Evolutionary conservation across 139 green algal species (phyloP), one percentile per base, ranked within the genome.

Genomic region (Pleodorina starrii): DNA sequence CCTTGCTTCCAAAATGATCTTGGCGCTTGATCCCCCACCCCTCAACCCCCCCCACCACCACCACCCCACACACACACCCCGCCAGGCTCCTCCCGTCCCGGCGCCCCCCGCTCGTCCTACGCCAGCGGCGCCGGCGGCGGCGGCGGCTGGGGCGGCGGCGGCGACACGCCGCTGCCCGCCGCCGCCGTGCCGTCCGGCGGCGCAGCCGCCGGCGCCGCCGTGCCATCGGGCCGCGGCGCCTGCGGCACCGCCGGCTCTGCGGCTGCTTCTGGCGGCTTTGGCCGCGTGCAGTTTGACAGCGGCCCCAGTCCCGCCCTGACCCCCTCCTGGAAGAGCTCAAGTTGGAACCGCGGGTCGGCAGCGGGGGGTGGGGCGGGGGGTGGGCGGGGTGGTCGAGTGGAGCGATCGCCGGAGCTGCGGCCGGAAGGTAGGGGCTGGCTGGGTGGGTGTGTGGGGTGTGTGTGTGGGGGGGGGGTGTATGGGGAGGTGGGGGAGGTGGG

Each of bases 241-340:
- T 42, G 42, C 57, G 59, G 59, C 32, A 35, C 57, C 50, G 32
- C 87, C 51, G 42, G 79, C n/a, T n/a, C n/a, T n/a, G n/a, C n/a
- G n/a, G n/a, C n/a, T n/a, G n/a, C n/a, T n/a, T n/a, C n/a, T n/a
- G n/a, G n/a, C n/a, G n/a, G n/a, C 43, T 59, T 90, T 79, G 89
- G 95, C 69, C 89, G 88, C 43, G 94, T 97, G 82, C 88, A 93
- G 50, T 97, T 98, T 89, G 95, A 96, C 48, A 90, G 93, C 19
- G 95, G 94, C 51, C 82, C 91, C 7, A 93, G 76, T 35, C 96
- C 95, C 1, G 92, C 93, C 36, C 74, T 97, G 35, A 97, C 95
- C 3, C 94, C 95, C 5, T 94, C 74, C n/a, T 97, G 95, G 94
- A 92, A 94, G 51, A 91, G 74, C 43, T 91, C 90, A 36, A 93